Conservation (phyloP, 2,329 filamentous ascomycete genomes). For the Stemphylium beticola region DNA sequence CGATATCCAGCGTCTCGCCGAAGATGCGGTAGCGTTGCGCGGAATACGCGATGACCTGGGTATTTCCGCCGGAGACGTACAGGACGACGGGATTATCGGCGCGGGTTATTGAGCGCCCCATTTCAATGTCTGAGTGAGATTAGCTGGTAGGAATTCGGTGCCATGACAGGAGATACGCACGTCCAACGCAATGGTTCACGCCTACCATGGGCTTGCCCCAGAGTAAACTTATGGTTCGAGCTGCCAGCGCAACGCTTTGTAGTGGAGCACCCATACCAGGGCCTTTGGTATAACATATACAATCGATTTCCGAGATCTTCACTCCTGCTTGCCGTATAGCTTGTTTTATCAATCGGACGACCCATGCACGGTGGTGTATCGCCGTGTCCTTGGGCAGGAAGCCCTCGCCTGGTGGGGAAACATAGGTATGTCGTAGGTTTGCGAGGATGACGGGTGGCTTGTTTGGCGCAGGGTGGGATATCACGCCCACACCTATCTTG, state of each 20-base stretch:
- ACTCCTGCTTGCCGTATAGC: slow-evolving; percentile 72
- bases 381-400: slow-evolving; percentile 98
- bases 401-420: slow-evolving; percentile 87
- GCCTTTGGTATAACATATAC: slow-evolving; percentile 93
- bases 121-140: slow-evolving; percentile 75
- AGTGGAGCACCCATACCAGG: slow-evolving; percentile 97
- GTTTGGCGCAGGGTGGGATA: slow-evolving; percentile 70
- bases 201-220: slow-evolving; percentile 91
- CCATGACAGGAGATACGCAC: slow-evolving; percentile 47
- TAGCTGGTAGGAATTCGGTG: neutral
- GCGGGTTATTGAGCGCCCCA: slow-evolving; percentile 92
- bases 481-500: slow-evolving; percentile 93
- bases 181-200: slow-evolving; percentile 97
- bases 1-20: slow-evolving; percentile 95
- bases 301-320: slow-evolving; percentile 71
- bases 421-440: slow-evolving; percentile 93
- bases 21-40: slow-evolving; percentile 96
- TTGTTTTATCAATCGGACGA: slow-evolving; percentile 78
- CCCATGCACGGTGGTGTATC: slow-evolving; percentile 85
- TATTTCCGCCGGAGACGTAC: slow-evolving; percentile 95
- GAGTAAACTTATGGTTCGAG: slow-evolving; percentile 78
- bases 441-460: slow-evolving; percentile 70
- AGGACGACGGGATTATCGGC: slow-evolving; percentile 91
- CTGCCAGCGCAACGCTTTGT: slow-evolving; percentile 83
- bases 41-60: slow-evolving; percentile 96